Conservation (phyloP, 345 rosid species). For the Arabidopsis suecica region DNA sequence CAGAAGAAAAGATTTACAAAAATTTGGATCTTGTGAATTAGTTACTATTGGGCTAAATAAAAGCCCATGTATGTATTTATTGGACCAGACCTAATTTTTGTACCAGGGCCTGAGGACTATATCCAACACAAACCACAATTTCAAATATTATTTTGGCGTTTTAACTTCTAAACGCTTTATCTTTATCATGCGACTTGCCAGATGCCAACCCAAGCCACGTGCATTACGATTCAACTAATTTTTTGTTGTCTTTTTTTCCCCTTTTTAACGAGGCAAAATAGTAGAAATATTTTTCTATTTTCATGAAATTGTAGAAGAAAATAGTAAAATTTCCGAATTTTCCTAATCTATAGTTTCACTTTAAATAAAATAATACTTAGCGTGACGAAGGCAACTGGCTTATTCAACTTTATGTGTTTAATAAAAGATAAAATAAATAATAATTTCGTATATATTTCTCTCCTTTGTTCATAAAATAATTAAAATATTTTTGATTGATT, state of each 20-base stretch:
- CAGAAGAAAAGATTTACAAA: no score
- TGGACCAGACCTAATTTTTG: not conserved
- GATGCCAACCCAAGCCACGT: slow-evolving; percentile 43
- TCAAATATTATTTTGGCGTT: not conserved
- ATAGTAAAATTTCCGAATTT: not conserved
- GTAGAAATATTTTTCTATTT: not conserved
- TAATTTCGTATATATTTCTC: not conserved
- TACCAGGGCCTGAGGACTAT: slow-evolving; percentile 19
- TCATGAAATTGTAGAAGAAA: slow-evolving; percentile 4
- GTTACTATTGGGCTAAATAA: not conserved
- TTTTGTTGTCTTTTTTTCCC: not conserved
- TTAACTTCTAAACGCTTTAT: not conserved
- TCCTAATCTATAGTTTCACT: not conserved
- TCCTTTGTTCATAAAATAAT: not conserved
- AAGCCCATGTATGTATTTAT: slow-evolving; percentile 21
- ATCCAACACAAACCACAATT: not conserved
- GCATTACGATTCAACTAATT: slow-evolving; percentile 23
- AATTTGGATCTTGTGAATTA: not conserved
- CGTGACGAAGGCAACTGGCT: slow-evolving; percentile 21
- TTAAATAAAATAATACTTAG: slow-evolving; percentile 20
- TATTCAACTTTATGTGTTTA: slow-evolving; percentile 23
- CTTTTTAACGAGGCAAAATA: slow-evolving; percentile 3
- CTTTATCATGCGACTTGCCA: slow-evolving; percentile 26
- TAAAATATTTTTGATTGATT: not conserved
- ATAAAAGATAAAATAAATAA: not conserved